phyloP scores from a whole-genome alignment of 2,329 filamentous ascomycete species.

The Capronia americana region DNA sequence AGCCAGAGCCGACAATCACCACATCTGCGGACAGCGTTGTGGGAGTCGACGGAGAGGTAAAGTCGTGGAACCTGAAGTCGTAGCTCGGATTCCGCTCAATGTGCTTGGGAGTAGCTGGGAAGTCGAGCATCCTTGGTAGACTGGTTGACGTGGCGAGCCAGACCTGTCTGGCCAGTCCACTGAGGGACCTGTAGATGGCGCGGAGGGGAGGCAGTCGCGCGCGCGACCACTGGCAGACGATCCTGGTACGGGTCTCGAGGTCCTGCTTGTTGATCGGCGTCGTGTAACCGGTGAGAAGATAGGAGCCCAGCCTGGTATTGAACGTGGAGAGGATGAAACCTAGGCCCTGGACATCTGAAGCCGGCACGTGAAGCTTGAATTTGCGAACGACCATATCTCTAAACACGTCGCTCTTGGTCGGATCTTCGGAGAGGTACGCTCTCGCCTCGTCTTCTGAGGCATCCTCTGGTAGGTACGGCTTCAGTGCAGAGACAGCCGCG shows the following conservation, averaged over 20 bases:
- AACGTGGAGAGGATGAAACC: conserved; percentile 60
- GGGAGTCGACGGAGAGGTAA: conserved; percentile 59
- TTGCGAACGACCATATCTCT: conserved; percentile 56
- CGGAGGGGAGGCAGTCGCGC: conserved; percentile 62
- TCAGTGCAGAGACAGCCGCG: conserved; percentile 37
- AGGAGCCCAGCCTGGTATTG: conserved; percentile 61
- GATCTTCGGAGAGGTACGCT: conserved; percentile 57
- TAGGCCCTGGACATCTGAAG: conserved; percentile 57
- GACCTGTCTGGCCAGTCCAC: conserved; percentile 56
- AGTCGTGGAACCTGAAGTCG: conserved; percentile 64
- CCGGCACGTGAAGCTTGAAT: conserved; percentile 57
- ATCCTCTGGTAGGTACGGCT: conserved; percentile 42
- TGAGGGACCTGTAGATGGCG: conserved; percentile 56
- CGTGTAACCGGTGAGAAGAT: conserved; percentile 63
- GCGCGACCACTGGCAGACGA: conserved; percentile 60
- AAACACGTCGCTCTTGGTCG: conserved; percentile 58
- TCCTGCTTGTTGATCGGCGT: conserved; percentile 63
- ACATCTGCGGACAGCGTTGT: conserved; percentile 74
- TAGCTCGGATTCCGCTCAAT: conserved; percentile 59
- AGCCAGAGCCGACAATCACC: conserved; percentile 84
- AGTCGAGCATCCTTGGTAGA: conserved; percentile 58
- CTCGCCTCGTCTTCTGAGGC: conserved; percentile 48
- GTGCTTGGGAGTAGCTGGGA: conserved; percentile 61
- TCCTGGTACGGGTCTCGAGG: conserved; percentile 59
- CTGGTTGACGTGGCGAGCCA: conserved; percentile 62